Percentiles rank a stretch among this genome's conserved stretches.
Evolutionary conservation across 306 rosid species (phyloP).

Genomic region (Pterocarpus santalinus): DNA sequence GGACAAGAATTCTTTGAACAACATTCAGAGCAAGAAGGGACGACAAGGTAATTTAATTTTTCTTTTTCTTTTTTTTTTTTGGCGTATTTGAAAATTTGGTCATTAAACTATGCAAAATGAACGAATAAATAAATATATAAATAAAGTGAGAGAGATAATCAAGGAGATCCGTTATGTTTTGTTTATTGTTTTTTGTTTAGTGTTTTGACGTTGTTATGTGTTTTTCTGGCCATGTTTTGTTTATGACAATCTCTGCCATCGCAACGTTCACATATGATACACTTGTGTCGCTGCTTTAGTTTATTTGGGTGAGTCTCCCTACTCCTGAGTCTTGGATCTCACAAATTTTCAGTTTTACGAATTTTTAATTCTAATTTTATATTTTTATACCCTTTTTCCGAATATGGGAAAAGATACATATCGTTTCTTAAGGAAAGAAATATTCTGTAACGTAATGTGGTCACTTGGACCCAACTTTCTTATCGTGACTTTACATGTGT

Average conservation of each 20-base stretch:
- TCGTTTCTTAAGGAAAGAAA: neutral
- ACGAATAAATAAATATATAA: neutral
- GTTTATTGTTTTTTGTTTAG: slow-evolving; percentile 21
- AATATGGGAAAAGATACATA: neutral
- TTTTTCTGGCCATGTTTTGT: slow-evolving; percentile 74
- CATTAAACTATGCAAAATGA: neutral
- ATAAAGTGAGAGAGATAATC: slow-evolving; percentile 44
- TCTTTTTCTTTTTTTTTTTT: no score
- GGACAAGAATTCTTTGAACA: slow-evolving; percentile 95
- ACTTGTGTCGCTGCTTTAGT: slow-evolving; percentile 76
- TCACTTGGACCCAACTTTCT: slow-evolving; percentile 7
- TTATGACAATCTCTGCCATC: slow-evolving; percentile 58
- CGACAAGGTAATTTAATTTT: slow-evolving; percentile 70
- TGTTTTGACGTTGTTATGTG: slow-evolving; percentile 31
- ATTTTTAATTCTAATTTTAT: slow-evolving; percentile 14
- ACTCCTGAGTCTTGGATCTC: slow-evolving; percentile 42
- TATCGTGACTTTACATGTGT: neutral
- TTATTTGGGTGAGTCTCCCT: slow-evolving; percentile 84
- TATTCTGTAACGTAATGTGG: slow-evolving; percentile 37
- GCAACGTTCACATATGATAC: slow-evolving; percentile 64
- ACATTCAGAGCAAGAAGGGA: slow-evolving; percentile 87
- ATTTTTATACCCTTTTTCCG: neutral
- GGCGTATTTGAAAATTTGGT: no score
- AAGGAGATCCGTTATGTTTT: slow-evolving; percentile 61
- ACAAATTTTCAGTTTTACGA: slow-evolving; percentile 20